Evolutionary conservation across 768 basidiomycete species (phyloP), one percentile per base, ranked within the genome.

Genomic region (Panaeolus cyanescens): DNA sequence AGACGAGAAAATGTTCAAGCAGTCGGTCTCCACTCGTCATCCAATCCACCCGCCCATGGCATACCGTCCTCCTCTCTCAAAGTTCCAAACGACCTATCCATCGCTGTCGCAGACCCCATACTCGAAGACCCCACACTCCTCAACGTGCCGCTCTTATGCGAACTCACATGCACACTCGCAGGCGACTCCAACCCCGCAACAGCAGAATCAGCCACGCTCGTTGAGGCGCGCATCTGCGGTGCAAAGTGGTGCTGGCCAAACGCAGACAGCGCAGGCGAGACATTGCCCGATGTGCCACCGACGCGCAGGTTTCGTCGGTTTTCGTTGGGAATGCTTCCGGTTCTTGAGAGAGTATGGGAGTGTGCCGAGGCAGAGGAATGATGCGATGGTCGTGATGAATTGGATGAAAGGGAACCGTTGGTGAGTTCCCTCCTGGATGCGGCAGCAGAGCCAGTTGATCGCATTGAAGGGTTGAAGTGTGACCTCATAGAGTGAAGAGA

Each of bases 401-500:
- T 77, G 4, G 89, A 90, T 55, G 84, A 79, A 30, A 77, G 65
- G 15, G 80, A 80, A 42, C 74, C 75, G 28, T 77, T 39, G 13
- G 22, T 73, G 19, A 77, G 72, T 28, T 80, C 79, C 7, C 75
- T 76, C 5, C 79, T 72, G 3, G 85, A 83, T 6, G 79, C 73
- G 5, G 85, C 77, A 8, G 79, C 83, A 7, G 88, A 89, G 45
- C 84, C 83, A 25, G 81, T 76, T 0, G 85, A 84, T 45, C 80
- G 79, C 1, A 80, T 74, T 15, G 74, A 69, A 0, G 86, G 84
- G 64, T 78, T 79, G 19, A 87, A 70, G 58, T 83, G 83, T 1
- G 88, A 87, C 20, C 77, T 79, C 78, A 84, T 81, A 0, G 89
- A 90, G 65, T 87, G 83, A 10, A 91, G 70, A 0, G 90, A 91